These are phyloP conservation scores for rapeseed (Brassica napus) DNA, from an alignment of 345 rosid genomes.

Conservation along the genomic window DNA sequence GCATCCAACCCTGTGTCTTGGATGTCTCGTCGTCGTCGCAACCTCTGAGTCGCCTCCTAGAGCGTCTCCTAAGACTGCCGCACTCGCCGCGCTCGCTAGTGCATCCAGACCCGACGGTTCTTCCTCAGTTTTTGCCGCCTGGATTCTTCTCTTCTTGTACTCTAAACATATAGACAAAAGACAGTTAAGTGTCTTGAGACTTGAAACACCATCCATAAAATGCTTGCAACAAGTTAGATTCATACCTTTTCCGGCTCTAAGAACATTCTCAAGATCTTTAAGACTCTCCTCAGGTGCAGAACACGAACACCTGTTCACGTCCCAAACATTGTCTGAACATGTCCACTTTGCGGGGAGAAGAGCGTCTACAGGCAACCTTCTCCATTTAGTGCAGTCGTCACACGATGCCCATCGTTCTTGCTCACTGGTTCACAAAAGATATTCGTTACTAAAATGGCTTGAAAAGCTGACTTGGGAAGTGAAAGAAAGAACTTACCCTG, in stretches of 20 bases:
- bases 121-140: slow-evolving; percentile 36
- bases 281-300: slow-evolving; percentile 60
- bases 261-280: slow-evolving; percentile 63
- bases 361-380: slow-evolving; percentile 65
- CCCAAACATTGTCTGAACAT: slow-evolving; percentile 79
- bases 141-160: slow-evolving; percentile 57
- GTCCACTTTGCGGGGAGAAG: slow-evolving; percentile 81
- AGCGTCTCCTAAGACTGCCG: slow-evolving; percentile 72
- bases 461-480: not conserved
- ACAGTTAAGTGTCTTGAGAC: not conserved
- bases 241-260: slow-evolving; percentile 61
- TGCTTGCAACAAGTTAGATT: not conserved
- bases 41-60: slow-evolving; percentile 55
- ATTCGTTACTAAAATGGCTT: not conserved
- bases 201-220: not conserved
- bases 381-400: slow-evolving; percentile 84
- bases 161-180: slow-evolving; percentile 42
- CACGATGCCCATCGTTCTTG: slow-evolving; percentile 86
- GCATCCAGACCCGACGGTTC: slow-evolving; percentile 82
- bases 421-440: slow-evolving; percentile 45
- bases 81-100: slow-evolving; percentile 82
- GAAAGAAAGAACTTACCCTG: slow-evolving; percentile 55
- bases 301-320: slow-evolving; percentile 64
- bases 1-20: slow-evolving; percentile 92
- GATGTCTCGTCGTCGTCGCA: slow-evolving; percentile 90